These are phyloP conservation scores for Neonectria punicea DNA, from an alignment of 2,329 filamentous ascomycete genomes.

Conservation along the genomic window DNA sequence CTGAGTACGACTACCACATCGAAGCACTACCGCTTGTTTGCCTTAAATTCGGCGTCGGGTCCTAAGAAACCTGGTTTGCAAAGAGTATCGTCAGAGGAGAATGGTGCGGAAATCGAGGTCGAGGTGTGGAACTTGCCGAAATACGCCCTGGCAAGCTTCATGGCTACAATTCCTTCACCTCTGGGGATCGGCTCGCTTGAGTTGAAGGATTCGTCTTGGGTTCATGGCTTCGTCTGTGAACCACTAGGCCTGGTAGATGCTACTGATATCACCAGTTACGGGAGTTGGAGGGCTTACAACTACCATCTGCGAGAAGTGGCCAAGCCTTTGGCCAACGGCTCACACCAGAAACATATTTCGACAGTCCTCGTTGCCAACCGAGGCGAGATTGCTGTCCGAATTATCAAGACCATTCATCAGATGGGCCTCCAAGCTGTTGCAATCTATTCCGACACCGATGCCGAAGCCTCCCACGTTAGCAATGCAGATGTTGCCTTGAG, in stretches of 20 bases:
- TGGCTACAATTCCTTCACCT: constrained; percentile 47
- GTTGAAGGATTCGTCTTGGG: constrained; percentile 47
- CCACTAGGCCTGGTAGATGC: constrained; percentile 45
- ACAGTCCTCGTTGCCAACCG: constrained; percentile 75
- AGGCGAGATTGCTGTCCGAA: constrained; percentile 71
- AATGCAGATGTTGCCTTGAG: constrained; percentile 74
- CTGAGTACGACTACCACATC: constrained; percentile 43
- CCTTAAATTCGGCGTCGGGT: constrained; percentile 32
- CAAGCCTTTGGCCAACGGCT: background rate
- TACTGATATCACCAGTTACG: constrained; percentile 45
- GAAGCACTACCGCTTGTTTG: constrained; percentile 44
- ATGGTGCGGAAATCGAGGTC: constrained; percentile 46
- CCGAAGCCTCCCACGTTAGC: constrained; percentile 73
- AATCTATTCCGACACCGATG: constrained; percentile 73
- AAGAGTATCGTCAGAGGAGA: constrained; percentile 32
- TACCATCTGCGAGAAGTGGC: background rate
- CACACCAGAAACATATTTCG: constrained; percentile 26
- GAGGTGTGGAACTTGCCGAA: constrained; percentile 51
- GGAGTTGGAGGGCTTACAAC: constrained; percentile 47
- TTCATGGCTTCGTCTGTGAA: constrained; percentile 52
- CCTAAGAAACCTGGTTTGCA: constrained; percentile 48
- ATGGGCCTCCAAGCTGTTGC: constrained; percentile 76
- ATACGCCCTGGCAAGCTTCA: constrained; percentile 44
- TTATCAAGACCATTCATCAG: constrained; percentile 72
- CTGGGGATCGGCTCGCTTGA: constrained; percentile 51